Evolutionary conservation across 495 filamentous ascomycete genomes (phyloP).

Genomic region (Lasiosphaeria hispida): DNA sequence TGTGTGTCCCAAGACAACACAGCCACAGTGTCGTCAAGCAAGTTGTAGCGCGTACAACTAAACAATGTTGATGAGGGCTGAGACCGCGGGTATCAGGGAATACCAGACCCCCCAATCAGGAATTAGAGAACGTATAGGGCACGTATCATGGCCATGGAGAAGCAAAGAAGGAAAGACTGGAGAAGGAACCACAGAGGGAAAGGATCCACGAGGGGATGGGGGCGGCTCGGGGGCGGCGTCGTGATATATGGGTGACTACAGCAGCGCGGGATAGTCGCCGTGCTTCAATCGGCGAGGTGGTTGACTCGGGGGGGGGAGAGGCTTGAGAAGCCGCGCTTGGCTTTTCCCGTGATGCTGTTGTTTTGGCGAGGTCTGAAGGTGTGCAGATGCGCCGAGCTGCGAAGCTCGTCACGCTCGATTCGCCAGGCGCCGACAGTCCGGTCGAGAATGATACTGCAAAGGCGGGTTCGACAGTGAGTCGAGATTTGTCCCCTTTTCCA

Average conservation of each 20-base stretch:
- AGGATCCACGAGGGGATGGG: constrained; percentile 1
- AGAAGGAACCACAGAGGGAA: constrained; percentile 9
- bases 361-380: neutral
- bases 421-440: constrained; percentile 14
- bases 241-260: constrained; percentile 16
- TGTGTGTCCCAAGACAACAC: too few relatives aligned
- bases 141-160: constrained; percentile 31
- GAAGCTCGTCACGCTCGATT: constrained; percentile 16
- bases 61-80: too few relatives aligned
- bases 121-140: constrained; percentile 29
- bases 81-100: constrained; percentile 23
- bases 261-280: neutral
- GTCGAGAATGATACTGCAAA: constrained; percentile 10
- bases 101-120: constrained; percentile 45
- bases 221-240: constrained; percentile 2
- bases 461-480: constrained; percentile 5
- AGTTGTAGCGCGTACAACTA: too few relatives aligned
- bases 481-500: constrained; percentile 11
- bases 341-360: neutral
- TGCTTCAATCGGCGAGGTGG: neutral
- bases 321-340: constrained; percentile 5
- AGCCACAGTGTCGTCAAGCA: too few relatives aligned
- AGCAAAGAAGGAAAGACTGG: constrained; percentile 14
- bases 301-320: neutral
- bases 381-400: constrained; percentile 6